Evolutionary conservation across 129 eudicot species (phyloP).

Genomic region (Chrysanthemum seticuspe): DNA sequence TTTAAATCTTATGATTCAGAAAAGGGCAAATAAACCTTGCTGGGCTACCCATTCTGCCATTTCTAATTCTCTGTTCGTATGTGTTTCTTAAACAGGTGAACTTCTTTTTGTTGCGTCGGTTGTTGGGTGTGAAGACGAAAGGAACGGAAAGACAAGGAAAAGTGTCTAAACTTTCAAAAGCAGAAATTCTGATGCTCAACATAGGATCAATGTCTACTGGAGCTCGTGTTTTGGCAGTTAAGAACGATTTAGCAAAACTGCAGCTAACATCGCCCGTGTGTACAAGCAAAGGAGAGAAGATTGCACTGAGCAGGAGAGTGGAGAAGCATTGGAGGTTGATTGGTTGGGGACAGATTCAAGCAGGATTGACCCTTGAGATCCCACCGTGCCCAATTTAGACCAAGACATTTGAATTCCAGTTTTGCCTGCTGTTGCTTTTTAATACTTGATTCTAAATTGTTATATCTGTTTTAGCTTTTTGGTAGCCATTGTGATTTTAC

Average conservation of each 20-base stretch:
- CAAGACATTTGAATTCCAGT: slow-evolving; percentile 32
- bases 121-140: slow-evolving; percentile 92
- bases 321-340: slow-evolving; percentile 99
- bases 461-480: slow-evolving; percentile 21
- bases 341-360: slow-evolving; percentile 99
- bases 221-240: slow-evolving; percentile 89
- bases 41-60: background rate
- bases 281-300: slow-evolving; percentile 96
- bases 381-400: slow-evolving; percentile 84
- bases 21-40: no score
- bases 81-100: slow-evolving; percentile 52
- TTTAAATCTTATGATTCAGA: no score
- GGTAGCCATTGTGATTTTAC: slow-evolving; percentile 30
- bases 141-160: slow-evolving; percentile 91
- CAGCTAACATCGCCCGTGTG: slow-evolving; percentile 94
- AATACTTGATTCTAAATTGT: slow-evolving; percentile 8
- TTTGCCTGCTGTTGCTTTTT: slow-evolving; percentile 30
- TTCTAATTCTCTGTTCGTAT: no score
- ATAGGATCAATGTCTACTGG: slow-evolving; percentile 99
- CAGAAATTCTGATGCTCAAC: slow-evolving; percentile 88
- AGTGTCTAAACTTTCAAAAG: slow-evolving; percentile 78
- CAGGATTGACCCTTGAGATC: slow-evolving; percentile 83
- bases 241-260: slow-evolving; percentile 85
- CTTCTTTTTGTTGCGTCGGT: slow-evolving; percentile 82
- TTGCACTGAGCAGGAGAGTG: slow-evolving; percentile 87